Conservation (phyloP, 108 stramenopile species). For the Fistulifera pelliculosa region DNA sequence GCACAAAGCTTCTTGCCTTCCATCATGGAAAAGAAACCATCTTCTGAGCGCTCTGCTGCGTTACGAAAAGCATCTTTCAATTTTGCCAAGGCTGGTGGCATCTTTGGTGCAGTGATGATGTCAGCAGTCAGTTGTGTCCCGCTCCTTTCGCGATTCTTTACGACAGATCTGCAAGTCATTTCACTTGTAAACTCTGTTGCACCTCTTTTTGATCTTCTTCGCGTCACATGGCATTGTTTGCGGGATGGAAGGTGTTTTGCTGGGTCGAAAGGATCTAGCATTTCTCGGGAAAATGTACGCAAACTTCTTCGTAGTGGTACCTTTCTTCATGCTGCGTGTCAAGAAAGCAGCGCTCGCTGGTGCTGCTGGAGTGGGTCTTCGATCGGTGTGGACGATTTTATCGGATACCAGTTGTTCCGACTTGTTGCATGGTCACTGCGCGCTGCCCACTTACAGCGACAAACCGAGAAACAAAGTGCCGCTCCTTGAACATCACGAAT, state of each 20-base stretch:
- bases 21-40: conserved; percentile 19
- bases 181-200: conserved; percentile 48
- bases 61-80: conserved; percentile 41
- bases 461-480: background rate
- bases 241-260: conserved; percentile 50
- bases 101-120: conserved; percentile 54
- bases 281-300: conserved; percentile 67
- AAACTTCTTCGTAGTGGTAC: conserved; percentile 57
- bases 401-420: conserved; percentile 58
- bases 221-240: conserved; percentile 41
- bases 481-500: background rate
- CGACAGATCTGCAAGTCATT: conserved; percentile 59
- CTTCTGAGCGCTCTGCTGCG: conserved; percentile 40
- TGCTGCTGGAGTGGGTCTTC: conserved; percentile 28
- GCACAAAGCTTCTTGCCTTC: conserved; percentile 72
- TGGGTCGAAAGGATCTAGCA: conserved; percentile 71
- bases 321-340: conserved; percentile 64
- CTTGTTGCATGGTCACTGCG: conserved; percentile 3
- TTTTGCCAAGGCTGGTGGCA: conserved; percentile 56
- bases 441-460: conserved; percentile 1
- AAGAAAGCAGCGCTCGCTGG: conserved; percentile 55
- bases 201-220: conserved; percentile 50
- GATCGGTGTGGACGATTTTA: conserved; percentile 65
- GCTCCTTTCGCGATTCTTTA: conserved; percentile 50
- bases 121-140: conserved; percentile 47